Evolutionary conservation across 2,329 filamentous ascomycete species (phyloP), one percentile per base, ranked within the genome.

Genomic region (Talaromyces albobiverticillius): DNA sequence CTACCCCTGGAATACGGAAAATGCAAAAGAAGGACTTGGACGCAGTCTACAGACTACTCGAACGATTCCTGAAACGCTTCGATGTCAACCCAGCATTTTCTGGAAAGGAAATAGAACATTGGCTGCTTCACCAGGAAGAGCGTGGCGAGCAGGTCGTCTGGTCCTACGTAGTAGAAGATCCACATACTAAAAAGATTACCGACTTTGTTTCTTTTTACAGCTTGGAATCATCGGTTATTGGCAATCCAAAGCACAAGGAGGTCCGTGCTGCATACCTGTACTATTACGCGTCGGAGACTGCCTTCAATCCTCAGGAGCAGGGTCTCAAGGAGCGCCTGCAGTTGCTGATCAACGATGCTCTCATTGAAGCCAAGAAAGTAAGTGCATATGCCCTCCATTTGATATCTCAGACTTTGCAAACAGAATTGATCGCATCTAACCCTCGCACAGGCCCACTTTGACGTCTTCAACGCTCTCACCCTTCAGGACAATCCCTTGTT

Each of bases 131-230:
- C 63, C 86, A 88, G 59, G 83, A 85, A 63, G 71, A 75, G 32
- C 73, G 81, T 20, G 80, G 80, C 45, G 89, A 96, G 66, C 89
- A 92, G 70, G 91, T 96, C 8, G 86, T 97, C 13, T 99, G 90
- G 89, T 86, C 87, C 2, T 97, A 95, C 61, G 93, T 99, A 9
- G 90, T 95, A 13, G 93, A 92, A 68, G 82, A 87, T 51, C 73
- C 80, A 0, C 63, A 83, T 45, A 84, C 86, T 48, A 82, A 88
- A 58, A 90, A 90, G 64, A 89, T 99, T 66, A 96, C 90, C 34
- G 94, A 99, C 73, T 96, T 96, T 76, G 88, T 96, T 76, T 96
- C 91, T 34, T 99, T 97, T 76, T 99, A 97, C 79, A 86, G 85
- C 67, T 86, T 99, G 31, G 91, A 96, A 70, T 96, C 91, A 14